Percentiles rank a stretch among this genome's conserved stretches.
These are phyloP conservation scores for Pichia sp. DNA, from an alignment of 1,139 yeast genomes.

Conservation along the genomic window DNA sequence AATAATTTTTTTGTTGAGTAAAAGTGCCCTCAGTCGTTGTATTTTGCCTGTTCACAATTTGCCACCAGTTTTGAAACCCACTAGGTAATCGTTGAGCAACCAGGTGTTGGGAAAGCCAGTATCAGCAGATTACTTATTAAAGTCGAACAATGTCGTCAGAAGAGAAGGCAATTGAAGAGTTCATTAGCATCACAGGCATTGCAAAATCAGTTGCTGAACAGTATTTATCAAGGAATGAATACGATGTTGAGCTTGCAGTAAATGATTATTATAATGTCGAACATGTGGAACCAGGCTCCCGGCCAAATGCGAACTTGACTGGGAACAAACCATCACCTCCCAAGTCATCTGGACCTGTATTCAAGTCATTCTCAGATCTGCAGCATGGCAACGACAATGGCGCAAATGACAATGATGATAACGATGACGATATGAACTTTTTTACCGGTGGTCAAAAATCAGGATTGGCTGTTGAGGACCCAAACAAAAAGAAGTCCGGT, in stretches of 20 bases:
- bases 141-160: conserved; percentile 6
- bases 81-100: too few species aligned
- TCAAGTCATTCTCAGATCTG: conserved; percentile 36
- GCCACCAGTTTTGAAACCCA: neutral
- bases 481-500: conserved; percentile 49
- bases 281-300: conserved; percentile 10
- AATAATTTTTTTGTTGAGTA: neutral
- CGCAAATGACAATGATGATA: conserved; percentile 41
- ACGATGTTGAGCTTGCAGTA: conserved; percentile 29
- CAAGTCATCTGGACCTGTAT: conserved; percentile 12
- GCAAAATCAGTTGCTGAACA: conserved; percentile 42
- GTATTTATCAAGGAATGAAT: conserved; percentile 37
- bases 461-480: conserved; percentile 90
- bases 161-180: conserved; percentile 30
- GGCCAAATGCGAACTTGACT: conserved; percentile 11
- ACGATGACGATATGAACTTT: conserved; percentile 63
- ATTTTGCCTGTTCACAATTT: neutral
- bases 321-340: conserved; percentile 17
- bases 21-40: neutral
- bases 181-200: conserved; percentile 46
- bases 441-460: conserved; percentile 97
- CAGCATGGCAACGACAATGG: conserved; percentile 23
- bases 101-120: too few species aligned
- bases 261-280: conserved; percentile 19
- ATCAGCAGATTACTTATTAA: neutral